Evolutionary conservation across 257 asterid species (phyloP).

Genomic region (Solanum chmielewskii): DNA sequence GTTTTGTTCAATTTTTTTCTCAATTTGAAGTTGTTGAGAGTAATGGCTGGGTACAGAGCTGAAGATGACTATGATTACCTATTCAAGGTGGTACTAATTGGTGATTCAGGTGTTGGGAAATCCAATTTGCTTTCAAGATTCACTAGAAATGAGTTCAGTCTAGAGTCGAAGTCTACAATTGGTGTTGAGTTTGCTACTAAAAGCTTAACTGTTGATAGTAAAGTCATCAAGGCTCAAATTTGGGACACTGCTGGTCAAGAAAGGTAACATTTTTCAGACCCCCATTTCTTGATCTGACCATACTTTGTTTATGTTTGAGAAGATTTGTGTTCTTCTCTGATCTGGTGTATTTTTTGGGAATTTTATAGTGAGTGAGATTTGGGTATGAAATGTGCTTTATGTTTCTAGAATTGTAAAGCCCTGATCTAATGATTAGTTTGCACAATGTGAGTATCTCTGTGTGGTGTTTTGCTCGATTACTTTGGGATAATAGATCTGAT

Average conservation of each 20-base stretch:
- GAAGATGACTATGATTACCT: conserved; percentile 87
- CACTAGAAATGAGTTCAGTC: conserved; percentile 82
- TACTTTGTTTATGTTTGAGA: too few species aligned
- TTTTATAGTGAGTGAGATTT: background rate
- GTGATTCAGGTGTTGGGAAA: conserved; percentile 85
- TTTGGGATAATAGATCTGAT: background rate
- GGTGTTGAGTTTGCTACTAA: conserved; percentile 90
- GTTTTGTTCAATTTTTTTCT: background rate
- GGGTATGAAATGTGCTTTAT: background rate
- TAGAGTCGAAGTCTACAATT: conserved; percentile 77
- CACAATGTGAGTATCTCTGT: background rate
- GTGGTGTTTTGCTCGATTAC: background rate
- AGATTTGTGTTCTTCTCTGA: background rate
- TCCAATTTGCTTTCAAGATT: conserved; percentile 82
- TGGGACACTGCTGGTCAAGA: conserved; percentile 97
- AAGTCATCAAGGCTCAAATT: conserved; percentile 88
- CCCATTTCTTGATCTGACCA: background rate
- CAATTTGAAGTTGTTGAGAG: background rate
- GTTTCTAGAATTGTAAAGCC: conserved; percentile 1
- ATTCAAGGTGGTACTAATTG: conserved; percentile 75
- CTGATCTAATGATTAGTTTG: background rate
- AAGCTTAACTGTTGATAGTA: conserved; percentile 66
- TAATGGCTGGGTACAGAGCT: conserved; percentile 69
- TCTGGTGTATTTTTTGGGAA: background rate
- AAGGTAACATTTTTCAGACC: conserved; percentile 9